Evolutionary conservation across 2,329 filamentous ascomycete species (phyloP).

Genomic region (Didymosphaeria variabile): DNA sequence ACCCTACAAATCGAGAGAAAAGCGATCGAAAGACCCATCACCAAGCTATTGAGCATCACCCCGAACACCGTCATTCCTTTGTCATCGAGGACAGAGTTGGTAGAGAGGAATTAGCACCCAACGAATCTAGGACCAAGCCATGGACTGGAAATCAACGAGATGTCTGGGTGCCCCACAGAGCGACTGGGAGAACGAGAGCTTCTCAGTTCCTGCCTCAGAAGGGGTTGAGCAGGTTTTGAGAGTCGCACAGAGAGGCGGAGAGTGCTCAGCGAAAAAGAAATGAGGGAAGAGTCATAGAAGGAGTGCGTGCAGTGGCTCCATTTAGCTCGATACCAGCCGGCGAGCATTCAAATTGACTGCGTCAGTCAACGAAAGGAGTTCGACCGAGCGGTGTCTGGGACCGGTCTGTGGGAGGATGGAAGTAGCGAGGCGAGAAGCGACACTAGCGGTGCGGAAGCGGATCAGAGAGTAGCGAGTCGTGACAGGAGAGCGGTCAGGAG

Average conservation of each 20-base stretch:
- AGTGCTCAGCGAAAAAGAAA: neutral
- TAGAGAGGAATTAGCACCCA: slow-evolving; percentile 14
- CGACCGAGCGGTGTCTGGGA: neutral
- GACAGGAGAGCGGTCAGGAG: neutral
- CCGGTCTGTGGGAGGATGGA: slow-evolving; percentile 8
- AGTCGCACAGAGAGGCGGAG: neutral
- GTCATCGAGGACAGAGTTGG: slow-evolving; percentile 14
- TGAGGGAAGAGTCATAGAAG: no score
- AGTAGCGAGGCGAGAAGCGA: slow-evolving; percentile 14
- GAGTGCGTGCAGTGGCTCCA: neutral
- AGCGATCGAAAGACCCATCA: slow-evolving; percentile 15
- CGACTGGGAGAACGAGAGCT: neutral
- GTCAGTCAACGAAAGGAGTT: neutral
- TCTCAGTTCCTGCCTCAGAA: neutral
- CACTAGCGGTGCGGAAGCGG: neutral
- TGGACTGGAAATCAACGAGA: neutral
- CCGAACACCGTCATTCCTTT: slow-evolving; percentile 19
- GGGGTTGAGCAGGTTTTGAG: neutral
- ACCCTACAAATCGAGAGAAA: slow-evolving; percentile 13
- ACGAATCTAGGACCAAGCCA: neutral
- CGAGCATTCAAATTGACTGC: neutral
- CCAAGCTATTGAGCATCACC: slow-evolving; percentile 19
- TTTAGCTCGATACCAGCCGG: neutral
- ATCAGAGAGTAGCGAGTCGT: neutral
- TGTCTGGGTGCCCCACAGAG: no score